Evolutionary conservation across 306 rosid genomes (phyloP).

Genomic region (Potentilla sterilis): DNA sequence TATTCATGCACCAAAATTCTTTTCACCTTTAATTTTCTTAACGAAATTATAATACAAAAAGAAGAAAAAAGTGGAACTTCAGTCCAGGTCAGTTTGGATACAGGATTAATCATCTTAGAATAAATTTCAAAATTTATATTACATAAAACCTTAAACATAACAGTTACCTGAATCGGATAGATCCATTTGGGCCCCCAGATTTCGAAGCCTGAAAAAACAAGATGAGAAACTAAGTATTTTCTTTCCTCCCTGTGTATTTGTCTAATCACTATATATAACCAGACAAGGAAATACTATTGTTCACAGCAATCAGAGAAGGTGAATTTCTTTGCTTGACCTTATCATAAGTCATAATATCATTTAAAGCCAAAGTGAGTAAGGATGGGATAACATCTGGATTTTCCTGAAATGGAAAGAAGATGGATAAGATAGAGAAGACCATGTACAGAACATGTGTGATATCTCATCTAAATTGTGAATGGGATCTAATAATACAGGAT

Average conservation of each 20-base stretch:
- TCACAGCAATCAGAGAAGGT: background rate
- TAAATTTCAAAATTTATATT: background rate
- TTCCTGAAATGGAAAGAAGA: conserved; percentile 48
- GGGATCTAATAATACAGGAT: background rate
- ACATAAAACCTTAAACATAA: background rate
- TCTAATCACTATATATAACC: background rate
- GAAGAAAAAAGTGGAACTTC: background rate
- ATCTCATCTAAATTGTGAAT: conserved; percentile 13
- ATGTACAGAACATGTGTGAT: background rate
- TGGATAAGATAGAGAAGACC: background rate
- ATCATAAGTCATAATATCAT: conserved; percentile 84
- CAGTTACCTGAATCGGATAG: conserved; percentile 84
- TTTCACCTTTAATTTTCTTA: background rate
- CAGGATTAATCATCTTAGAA: background rate
- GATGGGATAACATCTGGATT: conserved; percentile 69
- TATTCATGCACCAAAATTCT: background rate
- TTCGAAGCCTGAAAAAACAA: conserved; percentile 79
- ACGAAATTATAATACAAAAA: too few relatives aligned
- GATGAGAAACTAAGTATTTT: conserved; percentile 38
- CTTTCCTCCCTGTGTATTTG: conserved; percentile 14
- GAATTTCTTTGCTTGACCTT: conserved; percentile 54
- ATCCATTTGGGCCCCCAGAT: conserved; percentile 95
- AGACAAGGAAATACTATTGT: conserved; percentile 3
- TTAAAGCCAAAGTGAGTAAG: conserved; percentile 67
- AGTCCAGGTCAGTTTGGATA: background rate